Evolutionary conservation across 805 yeast genomes (phyloP).

Genomic region (Candida wancherniae): DNA sequence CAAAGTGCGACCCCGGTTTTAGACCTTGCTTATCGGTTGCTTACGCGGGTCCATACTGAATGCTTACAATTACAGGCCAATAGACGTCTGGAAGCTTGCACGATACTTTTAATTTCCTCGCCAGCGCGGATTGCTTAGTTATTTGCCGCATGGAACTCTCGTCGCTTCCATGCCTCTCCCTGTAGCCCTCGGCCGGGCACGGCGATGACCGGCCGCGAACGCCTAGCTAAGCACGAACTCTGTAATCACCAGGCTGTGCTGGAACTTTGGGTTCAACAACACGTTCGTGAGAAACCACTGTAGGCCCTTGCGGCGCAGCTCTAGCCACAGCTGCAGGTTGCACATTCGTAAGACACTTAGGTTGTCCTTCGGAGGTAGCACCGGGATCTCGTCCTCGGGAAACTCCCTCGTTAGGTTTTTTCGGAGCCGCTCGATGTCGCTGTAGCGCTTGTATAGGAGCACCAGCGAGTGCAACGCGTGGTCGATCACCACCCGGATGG

Average conservation of each 20-base stretch:
- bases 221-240: constrained; percentile 29
- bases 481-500: constrained; percentile 32
- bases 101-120: too few species aligned
- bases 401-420: constrained; percentile 29
- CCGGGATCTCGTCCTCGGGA: constrained; percentile 41
- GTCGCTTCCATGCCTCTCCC: too few species aligned
- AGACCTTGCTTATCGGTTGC: too few species aligned
- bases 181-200: too few species aligned
- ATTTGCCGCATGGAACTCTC: too few species aligned
- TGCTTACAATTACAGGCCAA: too few species aligned
- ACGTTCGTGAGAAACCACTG: constrained; percentile 57
- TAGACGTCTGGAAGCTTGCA: too few species aligned
- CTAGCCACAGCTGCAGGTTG: constrained; percentile 44
- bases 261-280: constrained; percentile 45
- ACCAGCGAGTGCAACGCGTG: constrained; percentile 39
- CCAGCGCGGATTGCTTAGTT: too few species aligned
- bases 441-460: constrained; percentile 53
- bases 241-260: constrained; percentile 35
- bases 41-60: too few species aligned
- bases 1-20: too few species aligned
- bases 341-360: constrained; percentile 36
- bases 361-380: constrained; percentile 48
- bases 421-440: constrained; percentile 55
- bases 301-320: constrained; percentile 49
- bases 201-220: too few species aligned